Percentiles rank a stretch among this genome's conserved stretches.
Conservation (phyloP, 2,329 filamentous ascomycete genomes). For the Pestalotiopsis sp. region DNA sequence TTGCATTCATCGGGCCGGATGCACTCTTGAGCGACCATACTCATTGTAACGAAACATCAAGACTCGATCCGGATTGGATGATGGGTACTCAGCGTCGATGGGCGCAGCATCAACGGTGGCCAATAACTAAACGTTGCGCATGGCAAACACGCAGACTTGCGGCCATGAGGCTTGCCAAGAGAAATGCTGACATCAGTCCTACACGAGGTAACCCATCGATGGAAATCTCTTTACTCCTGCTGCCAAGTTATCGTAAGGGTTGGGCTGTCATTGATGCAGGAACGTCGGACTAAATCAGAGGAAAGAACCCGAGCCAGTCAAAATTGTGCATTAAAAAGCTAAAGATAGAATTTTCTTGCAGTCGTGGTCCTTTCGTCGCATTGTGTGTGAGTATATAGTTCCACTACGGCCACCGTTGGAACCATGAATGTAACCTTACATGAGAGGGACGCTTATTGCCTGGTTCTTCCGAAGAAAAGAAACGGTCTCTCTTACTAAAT, state of each 20-base stretch:
- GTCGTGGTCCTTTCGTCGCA: background rate
- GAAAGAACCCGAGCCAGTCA: background rate
- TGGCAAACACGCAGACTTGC: background rate
- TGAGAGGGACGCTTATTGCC: background rate
- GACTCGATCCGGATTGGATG: background rate
- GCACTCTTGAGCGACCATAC: background rate
- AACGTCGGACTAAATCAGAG: background rate
- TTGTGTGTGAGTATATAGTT: background rate
- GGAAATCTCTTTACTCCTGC: background rate
- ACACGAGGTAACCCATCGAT: background rate
- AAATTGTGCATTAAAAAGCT: background rate
- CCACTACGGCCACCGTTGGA: background rate
- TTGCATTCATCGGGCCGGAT: background rate
- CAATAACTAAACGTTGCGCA: background rate
- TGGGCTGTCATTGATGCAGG: background rate
- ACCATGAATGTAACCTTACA: background rate
- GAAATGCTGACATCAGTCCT: slow-evolving; percentile 3
- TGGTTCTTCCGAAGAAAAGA: background rate
- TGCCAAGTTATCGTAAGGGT: background rate
- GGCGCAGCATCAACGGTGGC: background rate
- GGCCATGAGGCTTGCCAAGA: background rate
- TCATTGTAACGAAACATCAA: background rate
- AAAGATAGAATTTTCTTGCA: background rate
- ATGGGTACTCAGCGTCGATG: background rate
- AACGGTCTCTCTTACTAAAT: background rate